Base-by-base conservation (phyloP, 208 protist genomes). In the Leishmania amazonensis region DNA sequence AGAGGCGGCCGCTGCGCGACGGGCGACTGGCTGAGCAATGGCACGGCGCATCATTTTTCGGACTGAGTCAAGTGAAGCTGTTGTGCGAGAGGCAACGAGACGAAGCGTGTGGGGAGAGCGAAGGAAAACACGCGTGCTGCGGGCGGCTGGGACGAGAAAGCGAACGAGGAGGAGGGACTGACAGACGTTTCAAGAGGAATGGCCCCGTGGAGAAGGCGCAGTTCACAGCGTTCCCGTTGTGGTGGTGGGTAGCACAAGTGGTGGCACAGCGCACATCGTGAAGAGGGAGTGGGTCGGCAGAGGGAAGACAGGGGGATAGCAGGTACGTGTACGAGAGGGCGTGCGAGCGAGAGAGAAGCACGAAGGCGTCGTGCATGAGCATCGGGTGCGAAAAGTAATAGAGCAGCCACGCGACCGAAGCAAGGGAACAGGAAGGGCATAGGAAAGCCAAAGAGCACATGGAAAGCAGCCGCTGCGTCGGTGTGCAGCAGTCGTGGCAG, bases 1-100 rank as follows among this genome's bases (percentile, higher is more conserved):
- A 67, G 81, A 78, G 42, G 85, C 77, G 79, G 86, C 84, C 54
- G 88, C 83, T 62, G 76, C 85, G 58, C 84, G 88, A 82, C 90
- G 90, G 70, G 81, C 84, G 64, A 76, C 83, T 73, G 89, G 89
- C 86, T 92, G 79, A 83, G 86, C 68, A 60, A 90, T 65, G 38
- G 87, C 77, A 84, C 93, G 93, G 86, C 93, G 93, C 90, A 96
- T 94, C 93, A 96, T 96, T 76, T 76, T 91, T 94, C 35, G 5
- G 40, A 31, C 31, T 28, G 40, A 65, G 35, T n/a, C 19, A 17
- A 24, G 60, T 51, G 70, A 64, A 35, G 35, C 15, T 49, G 73
- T 53, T 19, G 54, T 81, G 31, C 38, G 62, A 78, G 24, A 42
- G 65, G 6, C 35, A 57, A 24, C 4, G 51, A 42, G 51, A n/a